phyloP scores from a whole-genome alignment of 768 basidiomycete species.

The Mycena alexandri region DNA sequence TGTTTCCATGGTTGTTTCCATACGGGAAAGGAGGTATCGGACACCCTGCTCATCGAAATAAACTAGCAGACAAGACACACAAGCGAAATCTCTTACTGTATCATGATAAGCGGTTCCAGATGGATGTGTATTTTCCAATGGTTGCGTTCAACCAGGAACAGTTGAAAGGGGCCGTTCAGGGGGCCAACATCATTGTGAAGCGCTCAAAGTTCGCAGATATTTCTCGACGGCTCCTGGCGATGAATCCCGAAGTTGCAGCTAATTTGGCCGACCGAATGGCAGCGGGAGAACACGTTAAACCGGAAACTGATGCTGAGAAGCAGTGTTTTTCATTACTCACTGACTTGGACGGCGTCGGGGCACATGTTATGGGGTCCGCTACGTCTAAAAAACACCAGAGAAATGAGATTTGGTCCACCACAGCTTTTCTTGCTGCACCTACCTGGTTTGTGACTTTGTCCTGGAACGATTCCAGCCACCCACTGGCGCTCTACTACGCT shows the following conservation, averaged over 20 bases:
- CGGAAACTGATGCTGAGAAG: conserved; percentile 48
- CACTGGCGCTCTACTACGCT: conserved; percentile 51
- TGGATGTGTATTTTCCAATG: conserved; percentile 47
- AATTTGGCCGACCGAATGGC: conserved; percentile 40
- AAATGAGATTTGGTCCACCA: conserved; percentile 50
- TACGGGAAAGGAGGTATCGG: no score
- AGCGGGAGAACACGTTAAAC: conserved; percentile 43
- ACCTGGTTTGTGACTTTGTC: conserved; percentile 53
- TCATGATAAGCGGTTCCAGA: conserved; percentile 46
- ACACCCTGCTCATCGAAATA: no score
- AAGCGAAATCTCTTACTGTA: conserved; percentile 48
- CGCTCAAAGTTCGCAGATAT: conserved; percentile 45
- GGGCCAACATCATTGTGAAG: conserved; percentile 46
- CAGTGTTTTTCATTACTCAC: conserved; percentile 49
- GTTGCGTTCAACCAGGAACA: conserved; percentile 57
- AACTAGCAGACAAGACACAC: conserved; percentile 38
- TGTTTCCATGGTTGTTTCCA: no score
- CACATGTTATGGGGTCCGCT: conserved; percentile 46
- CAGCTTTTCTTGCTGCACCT: conserved; percentile 43
- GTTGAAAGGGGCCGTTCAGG: conserved; percentile 44
- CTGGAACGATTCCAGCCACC: conserved; percentile 47
- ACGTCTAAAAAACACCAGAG: conserved; percentile 45
- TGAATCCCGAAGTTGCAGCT: conserved; percentile 42
- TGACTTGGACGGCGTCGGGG: conserved; percentile 52
- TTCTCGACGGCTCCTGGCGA: conserved; percentile 34